Percentiles rank a stretch among this genome's conserved stretches.
phyloP scores from a whole-genome alignment of 768 basidiomycete species.

The Boletus tomentosulus region DNA sequence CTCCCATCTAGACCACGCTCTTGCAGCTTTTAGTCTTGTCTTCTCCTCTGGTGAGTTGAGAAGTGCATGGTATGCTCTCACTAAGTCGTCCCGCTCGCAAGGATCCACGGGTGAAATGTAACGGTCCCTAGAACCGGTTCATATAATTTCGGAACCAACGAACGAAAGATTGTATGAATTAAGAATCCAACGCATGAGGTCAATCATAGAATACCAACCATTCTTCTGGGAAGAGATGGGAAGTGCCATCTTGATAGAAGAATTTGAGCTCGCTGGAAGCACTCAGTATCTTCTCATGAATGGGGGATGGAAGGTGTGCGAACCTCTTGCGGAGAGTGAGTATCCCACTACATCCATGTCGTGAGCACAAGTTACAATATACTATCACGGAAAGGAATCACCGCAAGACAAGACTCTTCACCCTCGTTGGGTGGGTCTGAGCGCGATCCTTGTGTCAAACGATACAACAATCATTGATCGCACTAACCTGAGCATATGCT shows the following conservation, averaged over 20 bases:
- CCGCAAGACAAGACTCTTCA: conserved; percentile 77
- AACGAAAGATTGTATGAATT: not conserved
- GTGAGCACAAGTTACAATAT: not conserved
- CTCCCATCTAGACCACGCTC: conserved; percentile 92
- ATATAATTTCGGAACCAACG: not conserved
- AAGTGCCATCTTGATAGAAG: conserved; percentile 88
- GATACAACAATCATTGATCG: not conserved
- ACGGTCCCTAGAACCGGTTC: conserved; percentile 58
- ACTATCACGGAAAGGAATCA: conserved; percentile 21
- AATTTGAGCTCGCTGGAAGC: conserved; percentile 68
- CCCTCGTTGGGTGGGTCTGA: conserved; percentile 76
- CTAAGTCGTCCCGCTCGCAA: conserved; percentile 71
- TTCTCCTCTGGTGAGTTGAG: conserved; percentile 70
- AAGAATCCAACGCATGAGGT: not conserved
- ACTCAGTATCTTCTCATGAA: conserved; percentile 1
- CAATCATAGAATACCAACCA: conserved; percentile 47
- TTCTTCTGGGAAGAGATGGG: conserved; percentile 82
- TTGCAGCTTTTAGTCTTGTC: conserved; percentile 64
- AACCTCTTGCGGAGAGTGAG: conserved; percentile 82
- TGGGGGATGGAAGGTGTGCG: not conserved
- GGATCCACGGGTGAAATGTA: conserved; percentile 80
- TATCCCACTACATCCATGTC: conserved; percentile 57
- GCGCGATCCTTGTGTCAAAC: not conserved
- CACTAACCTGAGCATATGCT: conserved; percentile 74
- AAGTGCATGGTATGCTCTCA: conserved; percentile 78